Percentiles rank a stretch among this genome's conserved stretches.
phyloP scores from a whole-genome alignment of 2,329 filamentous ascomycete species.

The Phoma herbarum region DNA sequence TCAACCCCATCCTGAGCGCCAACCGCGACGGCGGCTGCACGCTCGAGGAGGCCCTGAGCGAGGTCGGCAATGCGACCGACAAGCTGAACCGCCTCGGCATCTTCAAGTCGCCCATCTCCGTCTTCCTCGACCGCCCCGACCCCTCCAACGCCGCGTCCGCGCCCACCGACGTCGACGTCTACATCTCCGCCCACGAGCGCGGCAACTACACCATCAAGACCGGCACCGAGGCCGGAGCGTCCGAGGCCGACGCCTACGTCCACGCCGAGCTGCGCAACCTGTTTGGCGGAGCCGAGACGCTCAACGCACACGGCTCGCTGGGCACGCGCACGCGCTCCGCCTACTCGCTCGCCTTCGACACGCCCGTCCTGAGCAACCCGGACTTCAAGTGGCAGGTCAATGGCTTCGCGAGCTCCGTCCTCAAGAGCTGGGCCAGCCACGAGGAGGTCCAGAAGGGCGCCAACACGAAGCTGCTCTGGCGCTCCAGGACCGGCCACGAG shows the following conservation, averaged over 20 bases:
- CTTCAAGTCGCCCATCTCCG: conserved; percentile 81
- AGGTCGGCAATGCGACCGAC: conserved; percentile 73
- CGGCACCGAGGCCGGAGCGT: conserved; percentile 91
- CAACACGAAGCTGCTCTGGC: conserved; percentile 78
- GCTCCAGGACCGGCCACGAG: conserved; percentile 68
- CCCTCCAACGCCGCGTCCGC: conserved; percentile 73
- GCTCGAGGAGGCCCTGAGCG: conserved; percentile 75
- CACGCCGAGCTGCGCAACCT: conserved; percentile 89
- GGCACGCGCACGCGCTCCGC: conserved; percentile 91
- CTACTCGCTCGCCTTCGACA: conserved; percentile 85
- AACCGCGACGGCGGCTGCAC: conserved; percentile 75
- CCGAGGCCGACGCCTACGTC: conserved; percentile 91
- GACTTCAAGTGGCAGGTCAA: conserved; percentile 82
- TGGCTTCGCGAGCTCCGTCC: conserved; percentile 80
- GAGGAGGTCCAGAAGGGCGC: conserved; percentile 87
- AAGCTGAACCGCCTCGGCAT: conserved; percentile 86
- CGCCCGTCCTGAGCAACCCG: conserved; percentile 84
- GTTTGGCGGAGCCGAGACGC: conserved; percentile 89
- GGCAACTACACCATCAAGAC: conserved; percentile 89
- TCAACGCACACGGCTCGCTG: conserved; percentile 85
- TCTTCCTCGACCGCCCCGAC: conserved; percentile 81
- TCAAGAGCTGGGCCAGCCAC: conserved; percentile 93
- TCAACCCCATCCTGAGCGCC: conserved; percentile 77
- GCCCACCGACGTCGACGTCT: conserved; percentile 81
- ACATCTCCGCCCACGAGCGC: conserved; percentile 79